These are phyloP conservation scores for Nemania sp. DNA, from an alignment of 2,329 filamentous ascomycete species.

Conservation along the genomic window DNA sequence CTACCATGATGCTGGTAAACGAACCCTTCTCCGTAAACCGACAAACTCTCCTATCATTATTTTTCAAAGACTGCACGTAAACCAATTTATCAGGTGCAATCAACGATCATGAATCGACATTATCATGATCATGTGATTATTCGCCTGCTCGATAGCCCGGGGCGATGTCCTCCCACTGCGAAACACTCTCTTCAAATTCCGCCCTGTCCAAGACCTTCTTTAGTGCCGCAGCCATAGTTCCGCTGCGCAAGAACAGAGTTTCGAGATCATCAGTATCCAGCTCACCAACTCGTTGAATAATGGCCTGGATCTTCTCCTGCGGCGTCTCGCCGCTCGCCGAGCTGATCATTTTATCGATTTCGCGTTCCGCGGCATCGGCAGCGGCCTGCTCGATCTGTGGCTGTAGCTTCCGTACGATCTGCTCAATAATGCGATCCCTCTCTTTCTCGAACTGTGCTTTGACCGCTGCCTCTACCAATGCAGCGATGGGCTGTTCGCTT, in stretches of 20 bases:
- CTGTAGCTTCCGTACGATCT: slow-evolving; percentile 1
- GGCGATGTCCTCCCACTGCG: slow-evolving; percentile 13
- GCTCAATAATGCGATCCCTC: not conserved
- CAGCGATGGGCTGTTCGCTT: no score
- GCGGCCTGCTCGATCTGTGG: not conserved
- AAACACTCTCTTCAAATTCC: slow-evolving; percentile 1
- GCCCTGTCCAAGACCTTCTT: slow-evolving; percentile 3
- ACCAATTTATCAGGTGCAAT: no score
- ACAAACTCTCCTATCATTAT: no score
- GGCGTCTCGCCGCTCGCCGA: slow-evolving; percentile 1
- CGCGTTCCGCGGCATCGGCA: slow-evolving; percentile 2
- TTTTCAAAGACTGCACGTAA: no score
- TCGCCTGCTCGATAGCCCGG: not conserved
- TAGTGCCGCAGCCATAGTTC: slow-evolving; percentile 3
- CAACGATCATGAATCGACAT: no score
- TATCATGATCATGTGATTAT: no score
- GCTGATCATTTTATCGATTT: slow-evolving; percentile 3
- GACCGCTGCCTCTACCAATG: no score
- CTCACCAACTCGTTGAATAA: slow-evolving; percentile 1
- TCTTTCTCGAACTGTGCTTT: no score
- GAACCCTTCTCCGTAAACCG: no score
- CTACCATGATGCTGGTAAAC: no score
- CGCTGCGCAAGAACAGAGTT: slow-evolving; percentile 9
- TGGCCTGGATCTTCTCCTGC: slow-evolving; percentile 10
- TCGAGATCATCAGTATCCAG: slow-evolving; percentile 5